These are phyloP conservation scores for Neurospora crassa DNA, from an alignment of 2,329 filamentous ascomycete species.

Conservation along the genomic window DNA sequence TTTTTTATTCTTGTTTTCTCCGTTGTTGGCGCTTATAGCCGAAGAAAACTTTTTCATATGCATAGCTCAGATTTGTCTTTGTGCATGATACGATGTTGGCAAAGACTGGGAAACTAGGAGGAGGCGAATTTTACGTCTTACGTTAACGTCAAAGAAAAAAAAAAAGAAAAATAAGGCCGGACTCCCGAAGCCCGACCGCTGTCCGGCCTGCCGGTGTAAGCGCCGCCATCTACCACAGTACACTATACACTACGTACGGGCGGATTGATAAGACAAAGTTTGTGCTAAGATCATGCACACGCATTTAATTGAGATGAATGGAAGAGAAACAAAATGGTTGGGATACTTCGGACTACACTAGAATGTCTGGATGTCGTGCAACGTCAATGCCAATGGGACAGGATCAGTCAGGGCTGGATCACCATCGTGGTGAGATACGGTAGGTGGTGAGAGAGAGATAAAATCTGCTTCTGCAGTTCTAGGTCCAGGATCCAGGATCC, in stretches of 20 bases:
- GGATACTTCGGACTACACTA: not conserved
- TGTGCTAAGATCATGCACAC: not conserved
- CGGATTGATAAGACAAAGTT: not conserved
- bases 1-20: no score
- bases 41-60: not conserved
- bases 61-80: not conserved
- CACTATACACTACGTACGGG: not conserved
- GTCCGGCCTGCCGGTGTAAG: not conserved
- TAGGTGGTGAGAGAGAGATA: not conserved
- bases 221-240: not conserved
- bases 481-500: not conserved
- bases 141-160: not conserved
- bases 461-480: not conserved
- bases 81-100: not conserved
- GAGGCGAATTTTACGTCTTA: not conserved
- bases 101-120: not conserved
- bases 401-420: not conserved
- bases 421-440: not conserved
- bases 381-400: not conserved
- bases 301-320: not conserved
- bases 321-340: not conserved
- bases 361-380: not conserved
- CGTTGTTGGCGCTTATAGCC: not conserved
- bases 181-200: not conserved
- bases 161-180: not conserved